Evolutionary conservation across 169 alveolate genomes (phyloP).

Genomic region (Plasmodium cynomolgi): DNA sequence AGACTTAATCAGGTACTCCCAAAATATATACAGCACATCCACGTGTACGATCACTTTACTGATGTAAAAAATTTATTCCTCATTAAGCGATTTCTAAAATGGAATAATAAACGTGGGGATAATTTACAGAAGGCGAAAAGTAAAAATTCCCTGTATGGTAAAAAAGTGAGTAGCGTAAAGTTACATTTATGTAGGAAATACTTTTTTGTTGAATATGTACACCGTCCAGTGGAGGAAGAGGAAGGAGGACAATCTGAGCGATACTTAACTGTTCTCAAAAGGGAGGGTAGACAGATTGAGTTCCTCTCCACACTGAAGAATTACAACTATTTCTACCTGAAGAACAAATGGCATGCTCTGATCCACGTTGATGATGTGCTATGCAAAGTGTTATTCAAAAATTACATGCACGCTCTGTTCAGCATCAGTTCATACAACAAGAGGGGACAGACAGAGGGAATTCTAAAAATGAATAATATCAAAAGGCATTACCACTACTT

Average conservation of each 20-base stretch:
- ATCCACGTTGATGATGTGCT: slow-evolving; percentile 13
- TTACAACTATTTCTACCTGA: slow-evolving; percentile 37
- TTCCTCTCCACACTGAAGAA: slow-evolving; percentile 26
- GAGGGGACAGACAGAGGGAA: background rate
- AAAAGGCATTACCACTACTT: slow-evolving; percentile 35
- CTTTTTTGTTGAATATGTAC: slow-evolving; percentile 13
- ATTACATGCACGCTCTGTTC: slow-evolving; percentile 9
- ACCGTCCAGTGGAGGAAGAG: background rate
- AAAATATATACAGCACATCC: slow-evolving; percentile 27
- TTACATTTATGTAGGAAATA: slow-evolving; percentile 1
- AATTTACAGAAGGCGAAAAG: background rate
- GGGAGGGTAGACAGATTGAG: background rate
- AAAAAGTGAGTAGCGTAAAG: background rate
- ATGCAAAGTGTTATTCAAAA: slow-evolving; percentile 38
- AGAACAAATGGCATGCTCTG: slow-evolving; percentile 11
- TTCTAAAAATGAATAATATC: slow-evolving; percentile 21
- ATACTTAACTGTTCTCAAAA: slow-evolving; percentile 15
- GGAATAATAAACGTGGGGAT: background rate
- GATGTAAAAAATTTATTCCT: slow-evolving; percentile 22
- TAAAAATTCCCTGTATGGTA: background rate
- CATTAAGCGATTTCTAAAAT: background rate
- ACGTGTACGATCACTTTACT: background rate
- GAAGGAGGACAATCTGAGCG: background rate
- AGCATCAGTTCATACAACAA: slow-evolving; percentile 27
- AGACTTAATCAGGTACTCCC: slow-evolving; percentile 18